Conservation (phyloP, 495 filamentous ascomycete genomes). For the Neurospora intermedia region DNA sequence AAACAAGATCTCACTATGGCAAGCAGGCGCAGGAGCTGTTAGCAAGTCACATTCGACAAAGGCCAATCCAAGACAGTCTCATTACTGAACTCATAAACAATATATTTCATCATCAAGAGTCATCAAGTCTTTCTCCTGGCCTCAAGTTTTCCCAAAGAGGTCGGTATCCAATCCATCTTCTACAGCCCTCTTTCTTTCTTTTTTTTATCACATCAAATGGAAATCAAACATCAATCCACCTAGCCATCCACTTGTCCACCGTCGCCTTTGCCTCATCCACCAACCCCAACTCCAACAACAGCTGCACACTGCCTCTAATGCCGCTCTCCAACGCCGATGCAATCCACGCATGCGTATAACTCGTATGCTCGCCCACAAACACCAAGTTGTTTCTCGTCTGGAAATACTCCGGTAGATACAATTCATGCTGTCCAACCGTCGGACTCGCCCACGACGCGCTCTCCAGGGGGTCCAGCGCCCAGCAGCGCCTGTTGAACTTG, state of each 20-base stretch:
- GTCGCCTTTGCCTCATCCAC: constrained; percentile 56
- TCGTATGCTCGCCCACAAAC: constrained; percentile 62
- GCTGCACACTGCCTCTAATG: constrained; percentile 52
- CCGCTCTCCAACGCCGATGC: constrained; percentile 56
- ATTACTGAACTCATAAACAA: constrained; percentile 1
- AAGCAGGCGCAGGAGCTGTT: background rate
- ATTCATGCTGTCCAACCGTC: constrained; percentile 46
- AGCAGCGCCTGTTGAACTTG: constrained; percentile 48
- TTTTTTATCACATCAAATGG: background rate
- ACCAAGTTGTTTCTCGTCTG: constrained; percentile 55
- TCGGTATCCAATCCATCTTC: background rate
- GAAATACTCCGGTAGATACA: constrained; percentile 60
- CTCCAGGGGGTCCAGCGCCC: constrained; percentile 44
- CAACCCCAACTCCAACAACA: constrained; percentile 51
- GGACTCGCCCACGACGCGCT: constrained; percentile 48
- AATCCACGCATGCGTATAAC: constrained; percentile 68
- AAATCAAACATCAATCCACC: constrained; percentile 34
- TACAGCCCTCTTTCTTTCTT: background rate
- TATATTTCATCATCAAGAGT: background rate
- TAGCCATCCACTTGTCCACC: constrained; percentile 52
- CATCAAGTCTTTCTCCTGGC: too few species aligned
- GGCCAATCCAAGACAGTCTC: background rate
- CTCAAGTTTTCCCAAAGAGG: background rate
- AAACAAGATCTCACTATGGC: background rate
- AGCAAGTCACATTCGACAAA: background rate